Evolutionary conservation across 2,329 filamentous ascomycete genomes (phyloP), one percentile per base, ranked within the genome.

Genomic region (Fonsecaea pedrosoi): DNA sequence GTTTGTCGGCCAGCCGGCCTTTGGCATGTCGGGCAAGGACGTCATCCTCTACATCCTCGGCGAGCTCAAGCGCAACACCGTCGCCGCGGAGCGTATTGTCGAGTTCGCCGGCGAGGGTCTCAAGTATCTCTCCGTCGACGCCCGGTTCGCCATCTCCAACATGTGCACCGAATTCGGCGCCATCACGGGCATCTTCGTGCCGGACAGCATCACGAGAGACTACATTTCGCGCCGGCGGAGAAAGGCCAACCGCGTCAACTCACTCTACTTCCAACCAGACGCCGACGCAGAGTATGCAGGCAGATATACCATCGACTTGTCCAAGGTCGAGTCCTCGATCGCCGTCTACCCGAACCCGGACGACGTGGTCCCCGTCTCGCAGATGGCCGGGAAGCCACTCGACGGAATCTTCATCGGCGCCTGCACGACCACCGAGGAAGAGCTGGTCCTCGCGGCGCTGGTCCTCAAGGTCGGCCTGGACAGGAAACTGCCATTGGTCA

Each of bases 81-180:
- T 82, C 4, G 82, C 82, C 1, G 75, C 77, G 0, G 78, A 83
- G 18, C 71, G 81, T 3, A 77, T 81, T 6, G 81, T 84, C 1
- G 82, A 83, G 70, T 83, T 81, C 61, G 77, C 74, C 4, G 82
- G 82, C 0, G 76, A 80, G 0, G 81, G 82, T 0, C 68, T 79
- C 0, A 66, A 75, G 34, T 72, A 78, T 61, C 73, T 83, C 2
- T 79, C 77, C 0, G 75, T 73, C 13, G 82, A 83, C 73, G 81
- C 80, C 0, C 74, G 82, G 1, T 84, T 83, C 71, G 81, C 81
- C 0, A 81, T 83, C 59, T 74, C 76, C 21, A 83, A 84, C 64
- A 83, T 83, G 81, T 80, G 77, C 0, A 81, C 81, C 15, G 80
- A 83, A 66, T 79, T 83, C 48, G 81, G 81, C 1, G 81, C 76